Conservation (phyloP, 345 rosid genomes). For the Boechera divaricarpa region DNA sequence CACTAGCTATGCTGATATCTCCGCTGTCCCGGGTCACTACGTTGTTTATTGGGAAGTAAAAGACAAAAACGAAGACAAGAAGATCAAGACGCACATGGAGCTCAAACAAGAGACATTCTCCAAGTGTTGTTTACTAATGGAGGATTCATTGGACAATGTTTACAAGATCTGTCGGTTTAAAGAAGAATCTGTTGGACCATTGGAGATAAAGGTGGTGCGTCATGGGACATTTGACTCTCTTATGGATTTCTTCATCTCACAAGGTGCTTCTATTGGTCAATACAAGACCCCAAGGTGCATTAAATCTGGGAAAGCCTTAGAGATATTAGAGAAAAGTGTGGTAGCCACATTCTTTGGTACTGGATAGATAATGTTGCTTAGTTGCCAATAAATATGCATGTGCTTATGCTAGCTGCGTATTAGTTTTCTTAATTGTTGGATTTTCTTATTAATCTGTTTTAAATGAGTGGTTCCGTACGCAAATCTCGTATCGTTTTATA, state of each 20-base stretch:
- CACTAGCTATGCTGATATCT: slow-evolving; percentile 67
- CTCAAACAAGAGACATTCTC: slow-evolving; percentile 32
- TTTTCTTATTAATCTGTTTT: no score
- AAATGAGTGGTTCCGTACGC: no score
- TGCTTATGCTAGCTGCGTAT: slow-evolving; percentile 5
- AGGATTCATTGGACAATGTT: slow-evolving; percentile 65
- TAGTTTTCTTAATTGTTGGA: not conserved
- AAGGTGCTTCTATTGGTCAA: slow-evolving; percentile 77
- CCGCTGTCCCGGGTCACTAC: slow-evolving; percentile 75
- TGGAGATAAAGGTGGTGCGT: slow-evolving; percentile 76
- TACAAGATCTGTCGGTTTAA: slow-evolving; percentile 68
- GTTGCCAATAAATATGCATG: slow-evolving; percentile 9
- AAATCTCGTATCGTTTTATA: no score
- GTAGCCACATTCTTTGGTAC: slow-evolving; percentile 58
- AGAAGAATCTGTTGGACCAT: slow-evolving; percentile 64
- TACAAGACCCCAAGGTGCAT: slow-evolving; percentile 88
- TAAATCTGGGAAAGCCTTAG: slow-evolving; percentile 53
- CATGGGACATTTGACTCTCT: slow-evolving; percentile 71
- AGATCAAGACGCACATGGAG: not conserved
- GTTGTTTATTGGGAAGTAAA: slow-evolving; percentile 74
- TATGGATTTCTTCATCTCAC: slow-evolving; percentile 74
- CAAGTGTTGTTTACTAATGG: slow-evolving; percentile 62
- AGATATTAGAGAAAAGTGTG: slow-evolving; percentile 60
- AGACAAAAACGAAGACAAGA: slow-evolving; percentile 3
- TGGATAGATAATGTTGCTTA: slow-evolving; percentile 2